phyloP scores from a whole-genome alignment of 805 yeast genomes.

The Monosporozyma siamensis region DNA sequence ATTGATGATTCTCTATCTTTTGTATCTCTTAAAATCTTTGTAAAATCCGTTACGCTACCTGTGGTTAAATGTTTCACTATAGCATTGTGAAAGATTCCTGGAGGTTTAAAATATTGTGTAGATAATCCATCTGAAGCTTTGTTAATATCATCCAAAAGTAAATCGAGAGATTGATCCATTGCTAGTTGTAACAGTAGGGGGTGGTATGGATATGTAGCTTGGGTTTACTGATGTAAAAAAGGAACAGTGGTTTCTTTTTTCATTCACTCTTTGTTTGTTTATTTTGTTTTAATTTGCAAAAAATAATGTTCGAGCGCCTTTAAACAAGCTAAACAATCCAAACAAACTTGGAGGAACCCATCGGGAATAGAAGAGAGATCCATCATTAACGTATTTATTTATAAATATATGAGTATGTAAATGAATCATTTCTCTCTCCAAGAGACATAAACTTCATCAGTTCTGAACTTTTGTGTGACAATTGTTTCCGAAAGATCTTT shows the following conservation, averaged over 20 bases:
- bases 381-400: not conserved
- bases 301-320: too few relatives aligned
- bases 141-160: slow-evolving; percentile 30
- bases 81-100: slow-evolving; percentile 62
- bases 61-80: slow-evolving; percentile 36
- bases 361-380: too few relatives aligned
- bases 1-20: slow-evolving; percentile 42
- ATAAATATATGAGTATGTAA: not conserved
- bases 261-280: not conserved
- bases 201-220: too few relatives aligned
- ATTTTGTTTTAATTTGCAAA: too few relatives aligned
- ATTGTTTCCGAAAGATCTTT: slow-evolving; percentile 57
- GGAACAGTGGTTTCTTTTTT: too few relatives aligned
- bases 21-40: slow-evolving; percentile 52
- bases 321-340: too few relatives aligned
- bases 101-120: slow-evolving; percentile 40
- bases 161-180: slow-evolving; percentile 25
- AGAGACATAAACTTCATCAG: slow-evolving; percentile 82
- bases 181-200: too few relatives aligned
- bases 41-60: slow-evolving; percentile 32
- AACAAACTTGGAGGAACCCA: too few relatives aligned
- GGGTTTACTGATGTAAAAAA: too few relatives aligned
- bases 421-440: slow-evolving; percentile 58
- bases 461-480: slow-evolving; percentile 87
- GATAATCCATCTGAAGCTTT: slow-evolving; percentile 35